Conservation (phyloP, 805 yeast genomes). For the Nakazawaea wickerhamii region DNA sequence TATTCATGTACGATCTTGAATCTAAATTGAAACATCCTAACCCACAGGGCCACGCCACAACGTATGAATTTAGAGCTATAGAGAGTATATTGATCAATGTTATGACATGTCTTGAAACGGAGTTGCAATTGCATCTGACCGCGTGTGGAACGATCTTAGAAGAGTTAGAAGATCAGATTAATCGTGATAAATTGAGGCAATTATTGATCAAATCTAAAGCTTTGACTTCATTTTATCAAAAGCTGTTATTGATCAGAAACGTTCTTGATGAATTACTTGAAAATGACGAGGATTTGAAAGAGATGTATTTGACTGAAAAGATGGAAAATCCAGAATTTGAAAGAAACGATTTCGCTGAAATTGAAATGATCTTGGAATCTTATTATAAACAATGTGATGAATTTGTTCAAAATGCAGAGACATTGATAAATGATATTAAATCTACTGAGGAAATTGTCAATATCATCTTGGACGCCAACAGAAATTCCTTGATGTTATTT, state of each 20-base stretch:
- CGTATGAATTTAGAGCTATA: conserved; percentile 75
- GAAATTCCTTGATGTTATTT: conserved; percentile 84
- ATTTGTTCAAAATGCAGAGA: conserved; percentile 85
- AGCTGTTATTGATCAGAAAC: conserved; percentile 67
- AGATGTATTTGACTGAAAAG: conserved; percentile 63
- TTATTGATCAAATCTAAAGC: conserved; percentile 68
- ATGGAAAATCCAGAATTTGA: conserved; percentile 3
- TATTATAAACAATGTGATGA: conserved; percentile 92
- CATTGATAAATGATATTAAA: conserved; percentile 73
- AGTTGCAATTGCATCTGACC: conserved; percentile 52
- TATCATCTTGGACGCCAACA: conserved; percentile 83
- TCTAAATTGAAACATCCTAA: conserved; percentile 46
- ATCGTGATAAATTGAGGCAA: conserved; percentile 68
- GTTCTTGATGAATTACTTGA: conserved; percentile 82
- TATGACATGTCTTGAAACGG: conserved; percentile 73
- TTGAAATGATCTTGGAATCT: conserved; percentile 83
- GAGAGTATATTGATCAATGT: conserved; percentile 81
- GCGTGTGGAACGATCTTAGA: conserved; percentile 59
- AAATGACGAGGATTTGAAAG: conserved; percentile 77
- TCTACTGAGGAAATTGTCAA: conserved; percentile 92
- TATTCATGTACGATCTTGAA: conserved; percentile 81
- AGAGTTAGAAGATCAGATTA: conserved; percentile 74
- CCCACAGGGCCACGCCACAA: conserved; percentile 22
- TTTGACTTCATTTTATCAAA: conserved; percentile 68
- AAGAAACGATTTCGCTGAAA: conserved; percentile 51